Conservation (phyloP, 1,284 basidiomycete genomes). For the Stereum hirsutum region DNA sequence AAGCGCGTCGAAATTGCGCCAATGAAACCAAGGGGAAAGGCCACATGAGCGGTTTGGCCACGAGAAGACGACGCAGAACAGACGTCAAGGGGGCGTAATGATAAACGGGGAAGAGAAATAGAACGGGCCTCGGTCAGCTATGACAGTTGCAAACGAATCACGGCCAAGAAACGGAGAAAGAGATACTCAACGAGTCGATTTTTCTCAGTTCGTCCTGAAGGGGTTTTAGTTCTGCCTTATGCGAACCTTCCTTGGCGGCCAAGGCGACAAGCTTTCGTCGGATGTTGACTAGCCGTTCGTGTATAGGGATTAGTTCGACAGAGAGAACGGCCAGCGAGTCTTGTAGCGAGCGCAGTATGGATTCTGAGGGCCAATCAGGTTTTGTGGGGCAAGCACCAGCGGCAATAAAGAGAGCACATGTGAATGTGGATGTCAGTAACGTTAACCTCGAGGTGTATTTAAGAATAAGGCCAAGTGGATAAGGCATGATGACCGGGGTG, state of each 20-base stretch:
- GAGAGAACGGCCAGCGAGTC: constrained; percentile 83
- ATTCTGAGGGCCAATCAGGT: constrained; percentile 58
- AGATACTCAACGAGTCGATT: constrained; percentile 83
- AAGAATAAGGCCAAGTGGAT: background rate
- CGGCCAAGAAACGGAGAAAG: constrained; percentile 18
- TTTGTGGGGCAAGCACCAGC: too few species aligned
- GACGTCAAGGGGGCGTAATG: too few species aligned
- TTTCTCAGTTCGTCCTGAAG: constrained; percentile 90
- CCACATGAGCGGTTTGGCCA: background rate
- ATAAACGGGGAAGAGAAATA: constrained; percentile 2
- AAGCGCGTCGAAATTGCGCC: background rate
- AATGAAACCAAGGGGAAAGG: background rate
- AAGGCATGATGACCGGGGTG: background rate
- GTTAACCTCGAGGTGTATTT: background rate
- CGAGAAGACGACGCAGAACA: too few species aligned
- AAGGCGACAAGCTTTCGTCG: constrained; percentile 86
- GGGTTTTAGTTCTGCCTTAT: constrained; percentile 84
- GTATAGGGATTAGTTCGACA: constrained; percentile 81
- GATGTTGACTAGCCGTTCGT: constrained; percentile 83
- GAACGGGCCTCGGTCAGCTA: constrained; percentile 12
- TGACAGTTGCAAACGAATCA: constrained; percentile 20
- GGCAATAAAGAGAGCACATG: constrained; percentile 3
- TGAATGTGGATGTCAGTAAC: background rate
- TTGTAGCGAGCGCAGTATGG: constrained; percentile 66
- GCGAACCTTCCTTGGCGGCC: constrained; percentile 78